Evolutionary conservation across 179 eudicot genomes (phyloP).

Genomic region (Actinidia polygama): DNA sequence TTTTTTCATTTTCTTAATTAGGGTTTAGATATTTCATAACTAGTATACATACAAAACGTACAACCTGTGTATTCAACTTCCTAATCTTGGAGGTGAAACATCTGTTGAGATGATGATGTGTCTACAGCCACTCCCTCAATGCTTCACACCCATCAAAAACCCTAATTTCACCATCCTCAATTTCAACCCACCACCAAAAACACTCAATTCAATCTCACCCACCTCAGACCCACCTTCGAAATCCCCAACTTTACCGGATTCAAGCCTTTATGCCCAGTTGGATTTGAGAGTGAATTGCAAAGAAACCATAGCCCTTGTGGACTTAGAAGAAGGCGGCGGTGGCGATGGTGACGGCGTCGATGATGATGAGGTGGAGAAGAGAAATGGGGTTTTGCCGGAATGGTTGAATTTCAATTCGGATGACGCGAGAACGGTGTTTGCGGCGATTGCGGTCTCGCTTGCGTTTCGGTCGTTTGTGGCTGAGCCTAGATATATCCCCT

Average conservation of each 20-base stretch:
- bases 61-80: no score
- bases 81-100: no score
- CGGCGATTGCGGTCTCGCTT: conserved; percentile 78
- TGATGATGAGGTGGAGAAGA: conserved; percentile 36
- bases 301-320: conserved; percentile 40
- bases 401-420: conserved; percentile 82
- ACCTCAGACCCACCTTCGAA: conserved; percentile 41
- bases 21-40: no score
- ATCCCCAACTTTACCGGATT: conserved; percentile 30
- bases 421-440: conserved; percentile 85
- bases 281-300: conserved; percentile 52
- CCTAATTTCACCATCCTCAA: conserved; percentile 33
- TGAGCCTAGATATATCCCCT: conserved; percentile 94
- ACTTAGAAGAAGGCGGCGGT: conserved; percentile 38
- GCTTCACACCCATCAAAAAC: conserved; percentile 32
- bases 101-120: conserved; percentile 53
- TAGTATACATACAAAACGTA: no score
- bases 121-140: conserved; percentile 37
- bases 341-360: conserved; percentile 61
- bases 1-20: no score
- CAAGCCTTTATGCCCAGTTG: conserved; percentile 28
- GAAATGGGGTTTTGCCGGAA: conserved; percentile 61
- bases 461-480: conserved; percentile 90
- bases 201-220: conserved; percentile 35
- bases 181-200: conserved; percentile 32